Percentiles rank a stretch among this genome's conserved stretches.
Conservation (phyloP, 331 rosid genomes). For the Quercus phellos region DNA sequence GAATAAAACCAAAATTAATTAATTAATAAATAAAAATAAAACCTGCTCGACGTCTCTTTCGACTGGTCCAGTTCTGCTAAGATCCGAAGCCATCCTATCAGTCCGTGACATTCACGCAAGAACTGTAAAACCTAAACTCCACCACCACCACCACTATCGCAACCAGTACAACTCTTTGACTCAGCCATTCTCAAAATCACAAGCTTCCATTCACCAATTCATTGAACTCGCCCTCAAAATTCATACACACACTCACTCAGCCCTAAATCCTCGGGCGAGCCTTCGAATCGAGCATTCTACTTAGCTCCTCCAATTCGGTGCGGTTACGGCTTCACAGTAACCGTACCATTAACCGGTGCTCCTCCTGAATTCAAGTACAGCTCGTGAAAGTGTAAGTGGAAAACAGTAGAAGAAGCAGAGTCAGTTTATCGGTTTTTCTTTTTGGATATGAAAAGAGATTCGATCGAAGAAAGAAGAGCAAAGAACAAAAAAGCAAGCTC, state of each 20-base stretch:
- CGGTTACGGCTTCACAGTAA: conserved; percentile 28
- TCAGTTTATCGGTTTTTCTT: conserved; percentile 5
- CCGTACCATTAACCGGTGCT: conserved; percentile 18
- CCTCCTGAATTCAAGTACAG: conserved; percentile 10
- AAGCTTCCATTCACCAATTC: conserved; percentile 64
- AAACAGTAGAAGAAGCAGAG: conserved; percentile 1
- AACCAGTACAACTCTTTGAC: conserved; percentile 17
- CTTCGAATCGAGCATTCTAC: conserved; percentile 56
- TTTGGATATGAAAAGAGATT: conserved; percentile 31
- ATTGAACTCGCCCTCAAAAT: too few species aligned
- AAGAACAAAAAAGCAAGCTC: background rate
- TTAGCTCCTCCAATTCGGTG: conserved; percentile 21
- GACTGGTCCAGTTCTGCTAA: conserved; percentile 73
- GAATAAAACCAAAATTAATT: conserved; percentile 8
- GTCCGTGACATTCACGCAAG: conserved; percentile 53
- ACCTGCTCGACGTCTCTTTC: conserved; percentile 99
- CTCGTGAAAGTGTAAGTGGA: conserved; percentile 4
- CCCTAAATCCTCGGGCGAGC: conserved; percentile 32
- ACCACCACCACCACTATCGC: conserved; percentile 5
- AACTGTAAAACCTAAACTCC: conserved; percentile 47
- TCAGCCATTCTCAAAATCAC: conserved; percentile 55
- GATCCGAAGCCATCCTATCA: conserved; percentile 88
- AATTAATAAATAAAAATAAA: conserved; percentile 11
- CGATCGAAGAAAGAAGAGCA: conserved; percentile 29
- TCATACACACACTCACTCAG: conserved; percentile 34